Base-by-base conservation (phyloP, 768 basidiomycete genomes). In the Mycena vulgaris region DNA sequence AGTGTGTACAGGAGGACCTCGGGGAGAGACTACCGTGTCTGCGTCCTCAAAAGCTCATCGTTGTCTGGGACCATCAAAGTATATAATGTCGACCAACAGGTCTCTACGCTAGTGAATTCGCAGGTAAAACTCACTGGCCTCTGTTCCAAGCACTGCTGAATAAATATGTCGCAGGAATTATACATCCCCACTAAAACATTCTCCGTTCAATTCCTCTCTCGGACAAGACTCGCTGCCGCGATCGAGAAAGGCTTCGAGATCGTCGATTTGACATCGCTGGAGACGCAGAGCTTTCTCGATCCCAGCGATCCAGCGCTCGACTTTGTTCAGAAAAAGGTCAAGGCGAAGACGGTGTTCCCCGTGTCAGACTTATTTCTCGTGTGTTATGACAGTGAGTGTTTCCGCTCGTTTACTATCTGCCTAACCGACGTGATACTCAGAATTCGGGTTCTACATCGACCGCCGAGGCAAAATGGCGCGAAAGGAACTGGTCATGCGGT, bases 381-480 rank as follows among this genome's bases (percentile, higher is more conserved):
- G 28, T 95, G 94, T 77, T 95, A 94, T 78, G 92, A 93, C 74
- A 90, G 93, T 93, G 64, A 76, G 88, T 71, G n/a, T n/a, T n/a
- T n/a, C n/a, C n/a, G n/a, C n/a, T n/a, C n/a, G n/a, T n/a, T n/a
- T n/a, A n/a, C n/a, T n/a, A n/a, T n/a, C n/a, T n/a, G n/a, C n/a
- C n/a, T n/a, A n/a, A n/a, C n/a, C n/a, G n/a, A n/a, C n/a, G n/a
- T n/a, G n/a, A n/a, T n/a, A n/a, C n/a, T n/a, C n/a, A 93, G 93
- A 94, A 78, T 93, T 93, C 72, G 93, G 92, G 0, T 93, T 94
- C 79, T 93, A 92, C 77, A 90, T 94, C 74, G 92, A 94, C 80
- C 90, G 90, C 79, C 90, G 87, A 57, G 93, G 93, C 2, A 91
- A 89, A 87, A 82, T 91, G 65, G 89, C 92, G 23, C 83, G 88